A percentile compares a stretch with the other conserved stretches of the same genome.
phyloP scores from a whole-genome alignment of 2,329 filamentous ascomycete genomes.

The Pseudofabraea citricarpa region DNA sequence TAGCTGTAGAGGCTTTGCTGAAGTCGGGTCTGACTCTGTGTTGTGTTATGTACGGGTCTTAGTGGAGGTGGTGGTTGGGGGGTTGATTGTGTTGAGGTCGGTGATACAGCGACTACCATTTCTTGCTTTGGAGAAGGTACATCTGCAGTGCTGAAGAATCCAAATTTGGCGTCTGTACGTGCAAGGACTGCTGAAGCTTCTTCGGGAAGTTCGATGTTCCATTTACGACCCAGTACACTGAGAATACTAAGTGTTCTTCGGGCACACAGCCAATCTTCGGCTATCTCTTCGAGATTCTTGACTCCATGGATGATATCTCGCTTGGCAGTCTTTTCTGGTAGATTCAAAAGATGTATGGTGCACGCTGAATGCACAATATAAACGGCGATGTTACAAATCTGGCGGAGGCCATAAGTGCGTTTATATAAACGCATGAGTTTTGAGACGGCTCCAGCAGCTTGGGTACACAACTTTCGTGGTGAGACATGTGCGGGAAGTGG shows the following conservation, averaged over 20 bases:
- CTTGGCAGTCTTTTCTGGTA: conserved; percentile 86
- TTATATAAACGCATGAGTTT: conserved; percentile 95
- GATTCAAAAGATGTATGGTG: conserved; percentile 88
- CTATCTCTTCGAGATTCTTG: conserved; percentile 91
- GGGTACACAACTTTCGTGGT: conserved; percentile 83
- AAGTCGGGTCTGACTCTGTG: conserved; percentile 17
- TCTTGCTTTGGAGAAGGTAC: conserved; percentile 28
- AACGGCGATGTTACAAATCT: conserved; percentile 94
- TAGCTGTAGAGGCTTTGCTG: conserved; percentile 26
- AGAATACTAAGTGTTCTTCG: conserved; percentile 80
- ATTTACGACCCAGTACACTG: conserved; percentile 79
- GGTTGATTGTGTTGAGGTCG: conserved; percentile 19
- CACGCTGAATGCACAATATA: conserved; percentile 95
- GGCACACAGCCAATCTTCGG: conserved; percentile 89
- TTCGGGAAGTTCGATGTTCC: conserved; percentile 80
- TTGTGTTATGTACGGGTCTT: conserved; percentile 8
- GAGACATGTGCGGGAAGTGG: conserved; percentile 84
- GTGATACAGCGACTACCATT: conserved; percentile 18
- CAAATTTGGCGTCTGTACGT: conserved; percentile 76
- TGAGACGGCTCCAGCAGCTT: conserved; percentile 83
- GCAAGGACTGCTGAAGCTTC: conserved; percentile 75
- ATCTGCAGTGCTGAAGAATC: conserved; percentile 50
- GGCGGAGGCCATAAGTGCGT: conserved; percentile 80
- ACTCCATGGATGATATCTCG: conserved; percentile 87
- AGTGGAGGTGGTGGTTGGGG: conserved; percentile 5